Percentiles rank a stretch among this genome's conserved stretches.
Conservation (phyloP, 441 rosid genomes). For the Populus hybrid region DNA sequence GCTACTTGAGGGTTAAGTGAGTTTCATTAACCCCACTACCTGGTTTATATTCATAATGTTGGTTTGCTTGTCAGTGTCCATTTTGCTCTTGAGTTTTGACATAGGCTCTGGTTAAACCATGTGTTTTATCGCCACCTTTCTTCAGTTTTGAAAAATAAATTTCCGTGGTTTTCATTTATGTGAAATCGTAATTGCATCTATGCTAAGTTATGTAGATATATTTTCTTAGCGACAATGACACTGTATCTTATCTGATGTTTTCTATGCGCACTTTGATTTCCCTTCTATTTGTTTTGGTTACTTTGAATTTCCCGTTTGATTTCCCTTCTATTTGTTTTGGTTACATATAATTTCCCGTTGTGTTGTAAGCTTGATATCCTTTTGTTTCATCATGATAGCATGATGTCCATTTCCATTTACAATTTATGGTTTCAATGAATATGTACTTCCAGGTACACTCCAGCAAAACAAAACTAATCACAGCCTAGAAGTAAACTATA, state of each 20-base stretch:
- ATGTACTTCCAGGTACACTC: background rate
- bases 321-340: background rate
- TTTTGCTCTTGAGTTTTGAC: background rate
- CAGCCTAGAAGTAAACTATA: background rate
- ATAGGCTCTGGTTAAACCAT: background rate
- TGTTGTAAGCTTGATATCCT: background rate
- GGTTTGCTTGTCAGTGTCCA: background rate
- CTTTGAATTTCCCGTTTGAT: background rate
- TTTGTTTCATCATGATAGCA: background rate
- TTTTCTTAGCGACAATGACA: background rate
- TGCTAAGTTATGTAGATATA: background rate
- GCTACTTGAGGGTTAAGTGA: conserved; percentile 73
- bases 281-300: background rate
- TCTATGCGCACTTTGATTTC: background rate
- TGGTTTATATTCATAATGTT: background rate
- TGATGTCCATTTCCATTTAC: background rate
- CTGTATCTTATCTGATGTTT: background rate
- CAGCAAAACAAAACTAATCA: background rate
- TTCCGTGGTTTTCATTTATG: background rate
- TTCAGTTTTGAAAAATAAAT: background rate
- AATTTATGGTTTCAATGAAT: background rate
- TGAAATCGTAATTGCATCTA: background rate
- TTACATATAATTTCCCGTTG: background rate
- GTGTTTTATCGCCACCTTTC: background rate
- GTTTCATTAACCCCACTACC: conserved; percentile 18